Evolutionary conservation across 768 basidiomycete species (phyloP).

Genomic region (Kockovaella imperatae): DNA sequence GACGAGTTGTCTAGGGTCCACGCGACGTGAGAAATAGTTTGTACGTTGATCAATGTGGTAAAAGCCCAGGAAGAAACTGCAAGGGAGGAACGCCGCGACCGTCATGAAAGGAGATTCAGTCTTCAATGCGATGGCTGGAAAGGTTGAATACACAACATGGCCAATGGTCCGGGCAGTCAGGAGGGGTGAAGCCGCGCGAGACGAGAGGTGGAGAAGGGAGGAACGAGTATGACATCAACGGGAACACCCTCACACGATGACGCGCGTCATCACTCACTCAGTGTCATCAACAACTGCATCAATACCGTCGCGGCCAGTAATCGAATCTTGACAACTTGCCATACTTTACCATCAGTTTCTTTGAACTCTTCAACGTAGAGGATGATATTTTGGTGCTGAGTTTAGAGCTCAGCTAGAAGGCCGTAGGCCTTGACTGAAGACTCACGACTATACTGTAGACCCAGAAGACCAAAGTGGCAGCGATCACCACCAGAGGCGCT

Average conservation of each 20-base stretch:
- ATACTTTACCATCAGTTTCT: conserved; percentile 72
- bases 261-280: too few relatives aligned
- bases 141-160: too few relatives aligned
- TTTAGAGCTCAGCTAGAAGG: conserved; percentile 50
- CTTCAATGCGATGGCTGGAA: conserved; percentile 23
- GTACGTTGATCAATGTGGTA: conserved; percentile 3
- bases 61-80: conserved; percentile 8
- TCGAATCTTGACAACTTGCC: conserved; percentile 84
- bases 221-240: too few relatives aligned
- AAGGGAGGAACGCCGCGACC: conserved; percentile 10
- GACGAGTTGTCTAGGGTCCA: background rate
- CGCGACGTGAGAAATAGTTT: background rate
- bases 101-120: conserved; percentile 21
- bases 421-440: background rate
- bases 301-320: conserved; percentile 66
- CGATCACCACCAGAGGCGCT: conserved; percentile 76
- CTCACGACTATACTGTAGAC: conserved; percentile 28
- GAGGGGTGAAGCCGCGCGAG: too few relatives aligned
- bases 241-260: too few relatives aligned
- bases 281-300: conserved; percentile 58
- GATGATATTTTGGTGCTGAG: conserved; percentile 51
- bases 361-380: conserved; percentile 84
- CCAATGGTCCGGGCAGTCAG: too few relatives aligned
- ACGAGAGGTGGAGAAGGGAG: too few relatives aligned
- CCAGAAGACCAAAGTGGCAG: conserved; percentile 79